phyloP scores from a whole-genome alignment of 208 protist species.

The Acanthamoeba healyi region DNA sequence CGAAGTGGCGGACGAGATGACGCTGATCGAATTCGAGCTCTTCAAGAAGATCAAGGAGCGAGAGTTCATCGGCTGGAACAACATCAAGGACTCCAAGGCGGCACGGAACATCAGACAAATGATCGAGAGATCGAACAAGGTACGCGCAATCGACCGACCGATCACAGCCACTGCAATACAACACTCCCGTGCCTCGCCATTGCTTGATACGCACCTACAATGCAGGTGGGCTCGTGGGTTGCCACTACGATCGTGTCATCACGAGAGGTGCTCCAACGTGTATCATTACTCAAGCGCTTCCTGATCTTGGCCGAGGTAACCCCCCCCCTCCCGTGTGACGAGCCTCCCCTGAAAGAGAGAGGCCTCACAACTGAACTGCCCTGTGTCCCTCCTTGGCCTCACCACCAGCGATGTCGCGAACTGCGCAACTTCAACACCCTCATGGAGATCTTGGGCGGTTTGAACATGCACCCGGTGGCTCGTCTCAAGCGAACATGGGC shows the following conservation, averaged over 20 bases:
- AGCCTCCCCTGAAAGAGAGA: too few species aligned
- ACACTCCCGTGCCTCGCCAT: background rate
- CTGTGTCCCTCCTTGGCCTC: too few species aligned
- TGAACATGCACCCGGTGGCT: slow-evolving; percentile 65
- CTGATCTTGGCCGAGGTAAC: slow-evolving; percentile 7
- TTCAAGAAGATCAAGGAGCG: slow-evolving; percentile 64
- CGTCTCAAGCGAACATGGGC: slow-evolving; percentile 62
- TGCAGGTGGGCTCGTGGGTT: slow-evolving; percentile 63
- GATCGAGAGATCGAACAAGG: slow-evolving; percentile 47
- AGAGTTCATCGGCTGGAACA: slow-evolving; percentile 42
- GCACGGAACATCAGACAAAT: slow-evolving; percentile 30
- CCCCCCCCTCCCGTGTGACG: too few species aligned
- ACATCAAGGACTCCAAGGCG: slow-evolving; percentile 3
- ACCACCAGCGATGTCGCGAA: slow-evolving; percentile 34
- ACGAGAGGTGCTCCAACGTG: background rate
- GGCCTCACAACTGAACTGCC: too few species aligned
- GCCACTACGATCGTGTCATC: slow-evolving; percentile 14
- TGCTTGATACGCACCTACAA: background rate
- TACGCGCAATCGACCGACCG: background rate
- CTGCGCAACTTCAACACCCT: slow-evolving; percentile 66
- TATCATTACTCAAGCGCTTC: slow-evolving; percentile 63
- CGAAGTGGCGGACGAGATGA: slow-evolving; percentile 70
- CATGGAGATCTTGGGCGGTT: slow-evolving; percentile 58
- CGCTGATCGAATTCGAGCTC: slow-evolving; percentile 39
- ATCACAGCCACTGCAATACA: background rate